Evolutionary conservation across 2,329 filamentous ascomycete genomes (phyloP).

Genomic region (Verticillium nubilum): DNA sequence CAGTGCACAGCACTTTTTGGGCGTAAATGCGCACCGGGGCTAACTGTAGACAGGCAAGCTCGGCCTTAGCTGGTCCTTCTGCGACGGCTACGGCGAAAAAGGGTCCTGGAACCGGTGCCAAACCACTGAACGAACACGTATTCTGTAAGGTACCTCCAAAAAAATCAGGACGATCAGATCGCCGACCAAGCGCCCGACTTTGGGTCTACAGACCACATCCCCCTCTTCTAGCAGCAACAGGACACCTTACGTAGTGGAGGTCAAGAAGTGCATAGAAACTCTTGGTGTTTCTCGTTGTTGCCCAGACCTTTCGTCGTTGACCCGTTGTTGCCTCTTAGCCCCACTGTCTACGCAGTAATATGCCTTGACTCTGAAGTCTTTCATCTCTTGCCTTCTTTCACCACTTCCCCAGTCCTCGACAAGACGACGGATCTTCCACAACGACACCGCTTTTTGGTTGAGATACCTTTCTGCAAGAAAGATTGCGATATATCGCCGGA

Average conservation of each 20-base stretch:
- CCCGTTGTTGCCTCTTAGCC: constrained; percentile 10
- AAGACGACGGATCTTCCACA: background rate
- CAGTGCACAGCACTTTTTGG: background rate
- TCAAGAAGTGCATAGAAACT: constrained; percentile 10
- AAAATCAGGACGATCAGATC: background rate
- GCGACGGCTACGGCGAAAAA: constrained; percentile 8
- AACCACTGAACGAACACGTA: constrained; percentile 14
- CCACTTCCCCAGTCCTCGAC: background rate
- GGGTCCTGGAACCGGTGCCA: background rate
- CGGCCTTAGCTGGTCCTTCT: background rate
- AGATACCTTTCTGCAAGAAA: background rate
- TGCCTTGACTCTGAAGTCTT: constrained; percentile 6
- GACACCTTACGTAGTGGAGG: background rate
- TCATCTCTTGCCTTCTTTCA: constrained; percentile 5
- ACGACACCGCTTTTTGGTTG: background rate
- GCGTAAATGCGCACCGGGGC: constrained; percentile 1
- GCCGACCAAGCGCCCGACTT: background rate
- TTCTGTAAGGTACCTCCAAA: background rate
- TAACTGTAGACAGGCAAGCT: constrained; percentile 7
- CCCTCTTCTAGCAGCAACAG: background rate
- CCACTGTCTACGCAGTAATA: constrained; percentile 12
- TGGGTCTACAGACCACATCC: background rate
- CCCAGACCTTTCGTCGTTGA: background rate
- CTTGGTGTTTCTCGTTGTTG: constrained; percentile 8
- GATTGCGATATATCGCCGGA: background rate